phyloP scores from a whole-genome alignment of 202 grass and related monocot genomes.

The Schoenoplectus tabernaemontani region DNA sequence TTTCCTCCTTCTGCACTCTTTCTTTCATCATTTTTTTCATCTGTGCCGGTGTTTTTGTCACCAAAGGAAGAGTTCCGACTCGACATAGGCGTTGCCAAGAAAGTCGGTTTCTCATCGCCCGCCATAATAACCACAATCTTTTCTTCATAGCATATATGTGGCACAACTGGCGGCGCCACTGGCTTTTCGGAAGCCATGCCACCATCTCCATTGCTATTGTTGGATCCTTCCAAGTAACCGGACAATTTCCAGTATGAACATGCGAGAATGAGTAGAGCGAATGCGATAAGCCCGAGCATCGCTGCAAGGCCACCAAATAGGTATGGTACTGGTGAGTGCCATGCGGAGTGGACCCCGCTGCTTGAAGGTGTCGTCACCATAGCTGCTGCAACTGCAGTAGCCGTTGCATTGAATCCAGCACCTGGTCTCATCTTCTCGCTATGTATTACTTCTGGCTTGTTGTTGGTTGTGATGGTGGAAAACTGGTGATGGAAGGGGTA shows the following conservation, averaged over 20 bases:
- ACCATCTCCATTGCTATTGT: constrained; percentile 11
- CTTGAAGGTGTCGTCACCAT: constrained; percentile 21
- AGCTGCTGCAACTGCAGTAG: constrained; percentile 26
- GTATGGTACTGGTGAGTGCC: constrained; percentile 95
- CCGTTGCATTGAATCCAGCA: constrained; percentile 55
- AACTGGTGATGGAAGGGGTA: neutral
- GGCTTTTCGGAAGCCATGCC: constrained; percentile 28
- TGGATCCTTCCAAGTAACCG: constrained; percentile 56
- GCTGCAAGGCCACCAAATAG: constrained; percentile 84
- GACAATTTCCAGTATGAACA: constrained; percentile 97
- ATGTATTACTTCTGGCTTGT: neutral
- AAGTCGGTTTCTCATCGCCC: constrained; percentile 81
- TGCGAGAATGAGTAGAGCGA: constrained; percentile 85
- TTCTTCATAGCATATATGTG: constrained; percentile 60
- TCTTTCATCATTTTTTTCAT: constrained; percentile 24
- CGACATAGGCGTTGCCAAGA: constrained; percentile 75
- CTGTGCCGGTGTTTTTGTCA: constrained; percentile 23
- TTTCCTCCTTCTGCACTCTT: constrained; percentile 30
- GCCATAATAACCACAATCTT: constrained; percentile 98
- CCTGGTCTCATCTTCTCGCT: constrained; percentile 66
- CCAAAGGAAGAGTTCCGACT: constrained; percentile 72
- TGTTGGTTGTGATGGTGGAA: neutral
- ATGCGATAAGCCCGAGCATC: constrained; percentile 84
- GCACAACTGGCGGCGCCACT: constrained; percentile 10
- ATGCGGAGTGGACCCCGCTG: constrained; percentile 45